Conservation (phyloP, 192 early-diverging fungal species). For the Coemansia biformis region DNA sequence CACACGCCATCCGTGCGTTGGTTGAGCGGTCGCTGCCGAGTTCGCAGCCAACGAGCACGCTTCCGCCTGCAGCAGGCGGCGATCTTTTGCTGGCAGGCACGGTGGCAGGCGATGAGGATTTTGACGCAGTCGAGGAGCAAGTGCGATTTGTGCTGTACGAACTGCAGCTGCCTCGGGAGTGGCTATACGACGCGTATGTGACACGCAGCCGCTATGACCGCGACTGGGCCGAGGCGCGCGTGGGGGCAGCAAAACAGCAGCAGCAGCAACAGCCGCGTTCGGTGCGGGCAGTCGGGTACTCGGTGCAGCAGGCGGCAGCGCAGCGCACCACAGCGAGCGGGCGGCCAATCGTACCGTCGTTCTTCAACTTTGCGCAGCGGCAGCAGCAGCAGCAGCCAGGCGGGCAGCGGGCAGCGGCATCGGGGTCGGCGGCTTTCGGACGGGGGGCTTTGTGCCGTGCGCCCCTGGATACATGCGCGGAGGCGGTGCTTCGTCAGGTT, state of each 20-base stretch:
- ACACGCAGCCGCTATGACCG: slow-evolving; percentile 52
- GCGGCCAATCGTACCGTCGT: too few species aligned
- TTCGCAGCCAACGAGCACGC: slow-evolving; percentile 9
- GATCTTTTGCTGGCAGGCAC: slow-evolving; percentile 12
- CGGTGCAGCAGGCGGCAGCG: neutral
- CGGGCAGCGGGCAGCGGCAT: too few species aligned
- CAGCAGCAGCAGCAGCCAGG: too few species aligned
- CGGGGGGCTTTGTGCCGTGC: too few species aligned
- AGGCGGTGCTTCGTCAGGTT: slow-evolving; percentile 26
- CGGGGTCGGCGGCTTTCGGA: too few species aligned
- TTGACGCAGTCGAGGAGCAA: slow-evolving; percentile 7
- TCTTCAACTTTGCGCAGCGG: too few species aligned
- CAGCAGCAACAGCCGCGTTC: neutral
- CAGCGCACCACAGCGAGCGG: neutral
- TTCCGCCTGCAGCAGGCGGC: slow-evolving; percentile 3
- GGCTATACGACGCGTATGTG: slow-evolving; percentile 49
- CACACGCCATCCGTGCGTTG: slow-evolving; percentile 42
- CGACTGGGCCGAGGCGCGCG: slow-evolving; percentile 16
- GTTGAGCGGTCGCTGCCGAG: slow-evolving; percentile 25
- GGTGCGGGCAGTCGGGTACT: neutral
- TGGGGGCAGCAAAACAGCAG: neutral
- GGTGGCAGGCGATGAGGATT: neutral
- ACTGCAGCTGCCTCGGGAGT: slow-evolving; percentile 58
- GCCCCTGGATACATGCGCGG: slow-evolving; percentile 2
- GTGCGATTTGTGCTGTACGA: slow-evolving; percentile 55